Base-by-base conservation (phyloP, 768 basidiomycete species). In the Hericium alpestre region DNA sequence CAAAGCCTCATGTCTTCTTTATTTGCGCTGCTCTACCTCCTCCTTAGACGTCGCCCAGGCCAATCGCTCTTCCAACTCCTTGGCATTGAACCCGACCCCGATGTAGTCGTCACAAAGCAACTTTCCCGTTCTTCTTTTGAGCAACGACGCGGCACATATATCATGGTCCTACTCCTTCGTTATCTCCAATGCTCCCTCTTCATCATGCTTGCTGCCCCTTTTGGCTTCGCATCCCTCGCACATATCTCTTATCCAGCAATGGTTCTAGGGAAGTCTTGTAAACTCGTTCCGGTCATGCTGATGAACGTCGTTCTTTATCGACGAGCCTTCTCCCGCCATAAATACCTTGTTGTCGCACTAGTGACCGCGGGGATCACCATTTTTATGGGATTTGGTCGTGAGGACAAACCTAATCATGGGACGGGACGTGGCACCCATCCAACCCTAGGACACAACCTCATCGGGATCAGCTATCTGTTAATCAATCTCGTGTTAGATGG, bases 221-320 rank as follows among this genome's bases (percentile, higher is more conserved):
- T 98, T 67, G 94, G 95, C 54, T 98, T 98, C 73, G 88, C 93
- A 11, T 84, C 93, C 4, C 85, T 98, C 46, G 84, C 90, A 23
- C 91, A 95, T 73, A 93, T 99, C 67, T 93, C 93, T 16, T 98
- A 97, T 76, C 96, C 96, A 52, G 93, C 95, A 47, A 95, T 97
- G 90, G 94, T 98, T 38, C 86, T 98, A 61, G 96, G 91, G 54
- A 98, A 98, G 71, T 97, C 94, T 0, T 98, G 96, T 79, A 98
- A 98, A 69, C 90, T 99, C 67, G 92, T 99, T 47, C 96, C 96
- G 0, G 96, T 94, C 59, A 91, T 95, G 83, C 80, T 98, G 70
- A 93, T 98, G 87, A 97, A 98, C 72, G 84, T 98, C 64, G 65
- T 98, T 40, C 78, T 97, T 58, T 98, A 98, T 72, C 91, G 94